A percentile compares a stretch with the other conserved stretches of the same genome.
Conservation (phyloP, 1,139 yeast genomes). For the Zygosaccharomyces pseudobailii region DNA sequence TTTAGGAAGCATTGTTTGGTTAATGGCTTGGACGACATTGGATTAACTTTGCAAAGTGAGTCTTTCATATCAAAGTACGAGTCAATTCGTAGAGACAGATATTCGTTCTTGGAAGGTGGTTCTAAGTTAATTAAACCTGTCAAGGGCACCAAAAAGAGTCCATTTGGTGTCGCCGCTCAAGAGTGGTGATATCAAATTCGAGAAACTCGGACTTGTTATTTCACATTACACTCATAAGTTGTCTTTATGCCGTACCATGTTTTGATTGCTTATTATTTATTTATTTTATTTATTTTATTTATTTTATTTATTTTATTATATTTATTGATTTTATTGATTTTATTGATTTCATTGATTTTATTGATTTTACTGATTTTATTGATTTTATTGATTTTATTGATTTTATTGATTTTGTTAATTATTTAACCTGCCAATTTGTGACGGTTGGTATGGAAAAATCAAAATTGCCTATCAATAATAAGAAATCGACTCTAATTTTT, state of each 20-base stretch:
- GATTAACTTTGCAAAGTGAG: slow-evolving; percentile 89
- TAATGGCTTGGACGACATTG: slow-evolving; percentile 95
- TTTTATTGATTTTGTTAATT: no score
- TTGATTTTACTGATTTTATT: no score
- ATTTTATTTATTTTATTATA: no score
- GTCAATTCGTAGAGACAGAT: slow-evolving; percentile 64
- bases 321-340: no score
- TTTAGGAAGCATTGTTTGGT: slow-evolving; percentile 93
- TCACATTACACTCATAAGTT: no score
- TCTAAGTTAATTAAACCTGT: slow-evolving; percentile 60
- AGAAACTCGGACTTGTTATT: not conserved
- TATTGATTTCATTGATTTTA: no score
- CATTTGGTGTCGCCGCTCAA: slow-evolving; percentile 65
- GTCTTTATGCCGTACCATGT: not conserved
- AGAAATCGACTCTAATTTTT: no score
- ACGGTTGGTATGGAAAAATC: no score
- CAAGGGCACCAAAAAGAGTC: slow-evolving; percentile 61
- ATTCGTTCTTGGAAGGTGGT: slow-evolving; percentile 90
- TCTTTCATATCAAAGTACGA: slow-evolving; percentile 69
- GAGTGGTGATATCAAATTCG: slow-evolving; percentile 53
- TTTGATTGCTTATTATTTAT: slow-evolving; percentile 9
- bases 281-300: slow-evolving; percentile 3
- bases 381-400: no score
- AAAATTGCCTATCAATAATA: no score
- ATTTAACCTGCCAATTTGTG: no score